phyloP scores from a whole-genome alignment of 306 rosid genomes.

The Gynostemma pentaphyllum region DNA sequence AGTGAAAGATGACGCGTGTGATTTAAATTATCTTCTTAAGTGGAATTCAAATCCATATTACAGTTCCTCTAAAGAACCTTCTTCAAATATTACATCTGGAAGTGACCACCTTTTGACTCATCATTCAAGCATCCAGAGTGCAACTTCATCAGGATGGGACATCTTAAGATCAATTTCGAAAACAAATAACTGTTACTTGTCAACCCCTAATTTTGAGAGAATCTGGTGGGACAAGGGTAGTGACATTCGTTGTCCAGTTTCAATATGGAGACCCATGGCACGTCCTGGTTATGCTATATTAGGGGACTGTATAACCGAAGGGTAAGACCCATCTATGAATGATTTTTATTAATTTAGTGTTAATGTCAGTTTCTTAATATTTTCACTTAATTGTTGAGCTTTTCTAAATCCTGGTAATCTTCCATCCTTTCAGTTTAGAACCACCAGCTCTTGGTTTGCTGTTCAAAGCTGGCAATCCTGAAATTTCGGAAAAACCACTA shows the following conservation, averaged over 20 bases:
- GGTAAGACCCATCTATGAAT: constrained; percentile 42
- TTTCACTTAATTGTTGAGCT: constrained; percentile 5
- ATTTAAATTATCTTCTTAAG: constrained; percentile 76
- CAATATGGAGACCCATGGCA: constrained; percentile 86
- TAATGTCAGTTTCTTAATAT: neutral
- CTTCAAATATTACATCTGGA: constrained; percentile 31
- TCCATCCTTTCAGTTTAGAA: constrained; percentile 59
- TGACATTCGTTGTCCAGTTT: constrained; percentile 67
- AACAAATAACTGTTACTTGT: constrained; percentile 50
- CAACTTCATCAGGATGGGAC: constrained; percentile 78
- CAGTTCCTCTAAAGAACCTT: constrained; percentile 29
- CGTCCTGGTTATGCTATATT: constrained; percentile 66
- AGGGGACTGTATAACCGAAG: constrained; percentile 95
- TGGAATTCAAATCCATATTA: constrained; percentile 51
- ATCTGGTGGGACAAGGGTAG: constrained; percentile 99
- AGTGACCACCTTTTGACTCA: constrained; percentile 33
- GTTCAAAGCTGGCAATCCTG: constrained; percentile 72
- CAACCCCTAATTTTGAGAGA: constrained; percentile 90
- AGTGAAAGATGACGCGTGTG: constrained; percentile 33
- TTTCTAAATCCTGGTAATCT: constrained; percentile 8
- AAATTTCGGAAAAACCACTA: constrained; percentile 77
- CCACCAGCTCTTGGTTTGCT: constrained; percentile 89
- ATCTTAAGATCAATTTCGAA: constrained; percentile 65
- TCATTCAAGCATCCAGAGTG: constrained; percentile 28
- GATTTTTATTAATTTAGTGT: neutral